phyloP scores from a whole-genome alignment of 2,329 filamentous ascomycete species.

The Fusarium agapanthi region DNA sequence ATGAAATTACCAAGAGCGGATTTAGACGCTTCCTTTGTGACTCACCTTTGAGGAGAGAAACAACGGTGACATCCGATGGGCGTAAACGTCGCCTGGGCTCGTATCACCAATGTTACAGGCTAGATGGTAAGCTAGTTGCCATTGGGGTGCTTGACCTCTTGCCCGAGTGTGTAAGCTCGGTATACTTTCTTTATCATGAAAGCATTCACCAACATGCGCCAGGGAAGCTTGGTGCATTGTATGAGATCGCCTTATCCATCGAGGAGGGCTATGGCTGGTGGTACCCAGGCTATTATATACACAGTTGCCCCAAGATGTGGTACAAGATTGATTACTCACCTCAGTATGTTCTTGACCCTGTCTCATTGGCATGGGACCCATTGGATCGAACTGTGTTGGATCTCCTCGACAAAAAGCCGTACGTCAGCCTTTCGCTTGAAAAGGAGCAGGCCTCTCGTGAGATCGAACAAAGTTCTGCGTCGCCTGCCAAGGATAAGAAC shows the following conservation, averaged over 20 bases:
- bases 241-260: slow-evolving; percentile 75
- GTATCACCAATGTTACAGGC: slow-evolving; percentile 82
- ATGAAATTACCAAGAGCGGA: slow-evolving; percentile 65
- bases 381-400: slow-evolving; percentile 62
- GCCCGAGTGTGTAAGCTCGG: slow-evolving; percentile 79
- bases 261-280: slow-evolving; percentile 79
- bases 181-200: slow-evolving; percentile 85
- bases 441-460: slow-evolving; percentile 26
- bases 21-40: slow-evolving; percentile 79
- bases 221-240: slow-evolving; percentile 78
- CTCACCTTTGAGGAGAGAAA: slow-evolving; percentile 68
- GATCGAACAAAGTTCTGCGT: background rate
- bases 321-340: slow-evolving; percentile 85
- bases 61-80: slow-evolving; percentile 56
- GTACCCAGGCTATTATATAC: slow-evolving; percentile 85
- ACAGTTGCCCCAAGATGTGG: slow-evolving; percentile 81
- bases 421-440: slow-evolving; percentile 58
- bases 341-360: slow-evolving; percentile 77
- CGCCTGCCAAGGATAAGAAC: background rate
- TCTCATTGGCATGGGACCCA: slow-evolving; percentile 68
- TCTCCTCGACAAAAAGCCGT: slow-evolving; percentile 64
- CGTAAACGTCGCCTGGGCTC: slow-evolving; percentile 70
- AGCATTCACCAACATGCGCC: slow-evolving; percentile 75
- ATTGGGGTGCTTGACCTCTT: slow-evolving; percentile 81
- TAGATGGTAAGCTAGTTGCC: slow-evolving; percentile 79